Percentiles rank a stretch among this genome's conserved stretches.
These are phyloP conservation scores for Hanseniaspora vineae DNA, from an alignment of 805 yeast genomes.

Conservation along the genomic window DNA sequence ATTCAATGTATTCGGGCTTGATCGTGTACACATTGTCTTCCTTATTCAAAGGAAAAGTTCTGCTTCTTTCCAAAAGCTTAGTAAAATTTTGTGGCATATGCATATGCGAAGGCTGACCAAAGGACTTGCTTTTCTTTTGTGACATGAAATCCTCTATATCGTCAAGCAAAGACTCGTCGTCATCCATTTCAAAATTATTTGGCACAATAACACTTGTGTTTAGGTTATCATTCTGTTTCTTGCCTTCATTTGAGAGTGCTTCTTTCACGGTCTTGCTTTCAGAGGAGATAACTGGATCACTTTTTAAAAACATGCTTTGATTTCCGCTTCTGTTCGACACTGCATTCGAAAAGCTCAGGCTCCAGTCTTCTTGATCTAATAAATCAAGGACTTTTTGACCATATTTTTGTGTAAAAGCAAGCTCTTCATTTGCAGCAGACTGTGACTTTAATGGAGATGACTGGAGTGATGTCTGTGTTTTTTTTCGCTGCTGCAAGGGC, in stretches of 20 bases:
- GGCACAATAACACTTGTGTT: not conserved
- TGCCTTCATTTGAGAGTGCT: not conserved
- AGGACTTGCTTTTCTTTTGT: not conserved
- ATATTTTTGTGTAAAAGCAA: not conserved
- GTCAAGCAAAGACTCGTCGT: not conserved
- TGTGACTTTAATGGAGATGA: not conserved
- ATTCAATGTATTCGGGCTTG: not conserved
- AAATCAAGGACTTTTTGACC: not conserved
- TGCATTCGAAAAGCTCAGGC: not conserved
- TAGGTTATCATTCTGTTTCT: not conserved
- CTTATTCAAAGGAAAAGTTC: not conserved
- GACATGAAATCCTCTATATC: not conserved
- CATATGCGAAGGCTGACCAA: not conserved
- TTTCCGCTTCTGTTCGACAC: not conserved
- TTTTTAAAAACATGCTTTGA: not conserved
- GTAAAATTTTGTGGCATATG: not conserved
- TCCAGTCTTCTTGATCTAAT: not conserved
- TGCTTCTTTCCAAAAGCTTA: not conserved
- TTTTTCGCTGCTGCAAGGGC: not conserved
- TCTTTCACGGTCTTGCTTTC: not conserved
- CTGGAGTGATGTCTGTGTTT: not conserved
- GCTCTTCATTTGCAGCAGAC: not conserved
- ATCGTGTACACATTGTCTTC: not conserved
- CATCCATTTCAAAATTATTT: not conserved
- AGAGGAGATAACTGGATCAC: not conserved